Base-by-base conservation (phyloP, 2,329 filamentous ascomycete species). In the Dothiorella sarmentorum region DNA sequence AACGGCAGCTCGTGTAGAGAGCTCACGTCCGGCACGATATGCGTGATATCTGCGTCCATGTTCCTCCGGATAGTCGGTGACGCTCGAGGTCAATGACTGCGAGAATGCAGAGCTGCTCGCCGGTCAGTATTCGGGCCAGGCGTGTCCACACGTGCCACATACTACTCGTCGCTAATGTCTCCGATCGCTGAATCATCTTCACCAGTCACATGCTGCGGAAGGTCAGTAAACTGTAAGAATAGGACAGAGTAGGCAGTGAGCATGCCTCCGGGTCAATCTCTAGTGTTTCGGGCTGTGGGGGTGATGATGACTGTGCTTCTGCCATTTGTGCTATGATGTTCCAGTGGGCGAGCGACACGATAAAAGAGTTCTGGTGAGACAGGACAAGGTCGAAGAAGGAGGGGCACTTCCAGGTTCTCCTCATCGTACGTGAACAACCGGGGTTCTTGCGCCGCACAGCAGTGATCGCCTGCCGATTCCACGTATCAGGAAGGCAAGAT, bases 21-120 rank as follows among this genome's bases (percentile, higher is more conserved):
- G 13, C 6, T 52, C 26, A 43, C 24, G 38, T 51, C 61, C 64
- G 31, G 61, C 53, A 29, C 61, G 61, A 60, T 65, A 67, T 7
- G 63, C 63, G 55, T 69, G 66, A 56, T 68, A 69, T 15, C 67
- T 61, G 18, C 67, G 63, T 17, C 67, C 67, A 57, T 69, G 64
- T 44, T 69, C 65, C 52, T 58, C 56, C 11, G 63, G 61, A 44
- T 65, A 65, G 33, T 60, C 56, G 3, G 59, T 61, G 20, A 65
- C 62, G 27, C 61, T 62, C 4, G 57, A 24, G 0, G 57, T 53
- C 27, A 59, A 31, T 15, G 57, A 59, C 18, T 29, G 22, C 49
- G 44, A 38, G 56, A 61, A 43, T 26, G 53, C 5, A 49, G 64
- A 33, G 13, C 24, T 65, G 43, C 66, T 61, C 53, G 47, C 63